These are phyloP conservation scores for Xylaria digitata DNA, from an alignment of 2,329 filamentous ascomycete genomes.

Conservation along the genomic window DNA sequence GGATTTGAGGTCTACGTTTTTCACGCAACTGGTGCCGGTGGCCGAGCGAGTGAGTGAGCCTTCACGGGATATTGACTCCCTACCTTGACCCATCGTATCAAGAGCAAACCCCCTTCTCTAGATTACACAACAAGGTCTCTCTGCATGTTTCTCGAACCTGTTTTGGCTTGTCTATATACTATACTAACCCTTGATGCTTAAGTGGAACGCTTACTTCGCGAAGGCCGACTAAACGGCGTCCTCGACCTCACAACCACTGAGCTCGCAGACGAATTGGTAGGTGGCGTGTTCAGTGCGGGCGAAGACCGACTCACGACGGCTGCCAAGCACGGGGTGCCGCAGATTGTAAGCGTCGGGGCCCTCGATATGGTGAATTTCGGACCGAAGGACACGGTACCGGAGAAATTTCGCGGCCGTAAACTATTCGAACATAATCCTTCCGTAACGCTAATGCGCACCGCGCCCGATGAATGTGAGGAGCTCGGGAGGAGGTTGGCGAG, in stretches of 20 bases:
- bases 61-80: not conserved
- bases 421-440: slow-evolving; percentile 74
- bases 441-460: slow-evolving; percentile 75
- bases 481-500: slow-evolving; percentile 67
- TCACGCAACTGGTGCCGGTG: slow-evolving; percentile 76
- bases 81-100: too few species aligned
- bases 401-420: slow-evolving; percentile 61
- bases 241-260: slow-evolving; percentile 80
- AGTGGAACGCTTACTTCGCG: slow-evolving; percentile 71
- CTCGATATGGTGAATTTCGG: slow-evolving; percentile 59
- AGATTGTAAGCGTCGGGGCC: slow-evolving; percentile 62
- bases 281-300: slow-evolving; percentile 72
- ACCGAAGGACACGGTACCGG: slow-evolving; percentile 55
- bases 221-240: slow-evolving; percentile 71
- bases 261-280: slow-evolving; percentile 71
- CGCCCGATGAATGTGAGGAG: slow-evolving; percentile 63
- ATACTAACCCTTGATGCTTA: slow-evolving; percentile 6
- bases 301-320: slow-evolving; percentile 67
- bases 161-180: not conserved
- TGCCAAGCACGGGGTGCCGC: slow-evolving; percentile 66
- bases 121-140: not conserved
- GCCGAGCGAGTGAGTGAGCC: slow-evolving; percentile 60
- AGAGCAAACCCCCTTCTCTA: not conserved
- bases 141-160: not conserved
- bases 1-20: slow-evolving; percentile 72